A percentile compares a stretch with the other conserved stretches of the same genome.
Evolutionary conservation across 441 rosid species (phyloP).

Genomic region (Aleurites moluccanus): DNA sequence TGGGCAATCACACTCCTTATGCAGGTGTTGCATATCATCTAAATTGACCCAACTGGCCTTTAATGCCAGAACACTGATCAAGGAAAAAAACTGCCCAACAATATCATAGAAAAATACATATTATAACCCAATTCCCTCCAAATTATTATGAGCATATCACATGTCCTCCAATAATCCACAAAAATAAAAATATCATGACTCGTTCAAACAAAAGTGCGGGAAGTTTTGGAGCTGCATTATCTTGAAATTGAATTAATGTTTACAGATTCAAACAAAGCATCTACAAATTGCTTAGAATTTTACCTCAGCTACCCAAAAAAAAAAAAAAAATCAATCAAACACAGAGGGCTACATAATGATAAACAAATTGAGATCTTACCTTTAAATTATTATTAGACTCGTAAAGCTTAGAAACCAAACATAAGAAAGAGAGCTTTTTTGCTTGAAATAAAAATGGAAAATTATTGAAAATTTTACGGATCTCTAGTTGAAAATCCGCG

Average conservation of each 20-base stretch:
- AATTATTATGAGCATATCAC: not conserved
- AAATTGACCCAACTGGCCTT: conserved; percentile 35
- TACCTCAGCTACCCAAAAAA: too few relatives aligned
- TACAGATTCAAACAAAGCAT: not conserved
- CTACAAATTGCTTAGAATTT: too few relatives aligned
- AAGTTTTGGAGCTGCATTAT: not conserved
- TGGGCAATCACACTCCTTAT: conserved; percentile 60
- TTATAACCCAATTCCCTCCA: not conserved
- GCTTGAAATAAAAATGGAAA: conserved; percentile 14
- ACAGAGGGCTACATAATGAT: not conserved
- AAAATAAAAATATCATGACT: not conserved
- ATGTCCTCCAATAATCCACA: not conserved
- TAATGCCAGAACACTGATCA: conserved; percentile 30
- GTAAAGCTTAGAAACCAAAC: too few relatives aligned
- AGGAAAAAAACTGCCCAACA: conserved; percentile 12
- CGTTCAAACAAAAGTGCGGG: not conserved
- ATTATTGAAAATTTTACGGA: conserved; percentile 23
- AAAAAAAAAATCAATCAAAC: not conserved
- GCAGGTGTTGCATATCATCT: conserved; percentile 79
- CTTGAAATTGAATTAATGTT: not conserved
- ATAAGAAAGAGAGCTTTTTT: not conserved
- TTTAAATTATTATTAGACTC: not conserved
- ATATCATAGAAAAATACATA: conserved; percentile 3
- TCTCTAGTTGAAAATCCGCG: conserved; percentile 21
- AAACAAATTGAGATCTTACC: conserved; percentile 23